phyloP scores from a whole-genome alignment of 805 yeast species.

The Kazachstania psychrophila region DNA sequence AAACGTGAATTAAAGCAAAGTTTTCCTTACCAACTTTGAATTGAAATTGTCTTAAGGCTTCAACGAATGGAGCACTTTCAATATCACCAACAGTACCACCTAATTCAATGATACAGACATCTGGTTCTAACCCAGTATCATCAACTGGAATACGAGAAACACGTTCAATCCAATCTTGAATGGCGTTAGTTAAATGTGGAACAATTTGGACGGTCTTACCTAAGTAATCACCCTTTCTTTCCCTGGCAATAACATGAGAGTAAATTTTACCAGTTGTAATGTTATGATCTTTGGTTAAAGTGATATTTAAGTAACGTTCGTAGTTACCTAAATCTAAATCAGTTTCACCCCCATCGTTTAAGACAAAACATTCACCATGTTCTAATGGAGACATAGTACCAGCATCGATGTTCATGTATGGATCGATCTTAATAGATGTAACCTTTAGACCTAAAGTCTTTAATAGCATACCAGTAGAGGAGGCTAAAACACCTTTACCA shows the following conservation, averaged over 20 bases:
- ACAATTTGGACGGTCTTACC: conserved; percentile 99
- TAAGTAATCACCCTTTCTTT: conserved; percentile 92
- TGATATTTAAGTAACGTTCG: conserved; percentile 90
- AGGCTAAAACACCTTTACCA: conserved; percentile 97
- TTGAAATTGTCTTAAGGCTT: conserved; percentile 97
- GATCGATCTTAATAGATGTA: conserved; percentile 96
- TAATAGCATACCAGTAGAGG: conserved; percentile 90
- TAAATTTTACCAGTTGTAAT: conserved; percentile 98
- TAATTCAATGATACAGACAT: conserved; percentile 90
- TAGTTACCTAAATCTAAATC: conserved; percentile 97
- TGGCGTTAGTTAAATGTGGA: conserved; percentile 94
- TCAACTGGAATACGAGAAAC: conserved; percentile 92
- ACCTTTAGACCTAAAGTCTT: conserved; percentile 92
- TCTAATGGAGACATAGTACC: conserved; percentile 99
- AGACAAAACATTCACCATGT: conserved; percentile 97
- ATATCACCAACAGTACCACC: conserved; percentile 99
- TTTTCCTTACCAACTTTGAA: conserved; percentile 91
- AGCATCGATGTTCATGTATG: conserved; percentile 98
- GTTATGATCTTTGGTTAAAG: conserved; percentile 88
- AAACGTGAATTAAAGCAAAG: conserved; percentile 93
- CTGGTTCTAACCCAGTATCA: conserved; percentile 78
- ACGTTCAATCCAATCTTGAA: conserved; percentile 96
- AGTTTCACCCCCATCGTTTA: conserved; percentile 98
- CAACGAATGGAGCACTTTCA: conserved; percentile 97
- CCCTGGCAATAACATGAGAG: conserved; percentile 85